Evolutionary conservation across 2,329 filamentous ascomycete genomes (phyloP), one percentile per base, ranked within the genome.

Genomic region (Zasmidium citrigriseum): DNA sequence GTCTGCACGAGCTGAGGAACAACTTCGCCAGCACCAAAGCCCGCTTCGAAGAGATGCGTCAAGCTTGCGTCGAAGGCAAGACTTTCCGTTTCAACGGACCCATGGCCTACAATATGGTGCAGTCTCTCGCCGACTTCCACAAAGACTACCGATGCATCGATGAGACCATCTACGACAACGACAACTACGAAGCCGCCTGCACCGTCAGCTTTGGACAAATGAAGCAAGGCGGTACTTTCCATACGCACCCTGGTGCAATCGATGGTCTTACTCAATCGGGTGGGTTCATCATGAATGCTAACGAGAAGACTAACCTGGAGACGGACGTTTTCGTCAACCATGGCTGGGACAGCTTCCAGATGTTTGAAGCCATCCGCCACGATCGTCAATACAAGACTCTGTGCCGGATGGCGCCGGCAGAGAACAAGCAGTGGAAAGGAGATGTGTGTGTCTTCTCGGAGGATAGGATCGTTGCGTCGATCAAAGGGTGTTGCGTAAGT

Each of bases 261-360:
- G 76, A 78, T 62, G 72, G 71, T 49, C 62, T 75, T 12, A 69
- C 69, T 24, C 74, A 76, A 47, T 55, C 75, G 1, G 71, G 46
- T 16, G 58, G 61, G 9, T 63, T 60, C 27, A 46, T 47, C n/a
- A 21, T 61, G 61, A 63, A 63, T 68, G 29, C 66, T 3, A 67
- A 67, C 20, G 65, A 70, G 24, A 27, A 52, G 2, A 56, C 59
- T 7, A 62, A 75, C 48, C 65, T 69, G 2, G 60, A 63, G 21
- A 61, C 70, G 41, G 63, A 68, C 46, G 72, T 73, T 49, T 75
- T 64, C 51, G 65, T 75, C 46, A 76, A 72, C 7, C 72, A 72
- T 4, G 71, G 72, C 1, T 74, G 72, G 65, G 60, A 60, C 2
- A 62, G 62, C 10, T 61, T 71, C 41, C 50, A 56, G 45, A 27